Conservation (phyloP, 2,329 filamentous ascomycete genomes). For the Fusarium concolor region DNA sequence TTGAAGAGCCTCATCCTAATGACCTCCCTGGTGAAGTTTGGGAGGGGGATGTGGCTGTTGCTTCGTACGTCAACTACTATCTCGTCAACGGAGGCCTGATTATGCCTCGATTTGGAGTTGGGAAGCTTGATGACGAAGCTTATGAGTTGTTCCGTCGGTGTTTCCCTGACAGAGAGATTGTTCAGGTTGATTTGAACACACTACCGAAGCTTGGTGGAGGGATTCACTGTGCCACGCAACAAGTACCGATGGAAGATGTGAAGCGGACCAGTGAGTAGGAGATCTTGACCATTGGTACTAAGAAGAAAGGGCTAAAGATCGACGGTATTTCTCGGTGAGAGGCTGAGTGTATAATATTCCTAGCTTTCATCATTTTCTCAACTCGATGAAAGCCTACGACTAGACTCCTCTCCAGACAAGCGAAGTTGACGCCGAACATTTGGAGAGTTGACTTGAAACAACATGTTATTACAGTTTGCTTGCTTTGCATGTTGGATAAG, state of each 20-base stretch:
- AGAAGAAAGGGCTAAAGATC: too few relatives aligned
- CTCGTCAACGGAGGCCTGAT: conserved; percentile 48
- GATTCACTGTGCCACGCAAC: conserved; percentile 47
- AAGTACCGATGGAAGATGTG: conserved; percentile 29
- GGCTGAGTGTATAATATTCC: too few relatives aligned
- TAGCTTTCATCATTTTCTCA: too few relatives aligned
- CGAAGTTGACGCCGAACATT: too few relatives aligned
- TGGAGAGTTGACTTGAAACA: too few relatives aligned
- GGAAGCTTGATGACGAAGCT: conserved; percentile 39
- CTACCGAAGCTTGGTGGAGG: conserved; percentile 41
- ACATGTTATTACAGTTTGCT: too few relatives aligned
- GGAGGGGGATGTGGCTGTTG: conserved; percentile 12
- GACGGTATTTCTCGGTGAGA: too few relatives aligned
- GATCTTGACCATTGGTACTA: too few relatives aligned
- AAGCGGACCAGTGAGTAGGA: not conserved
- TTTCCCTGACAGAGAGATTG: conserved; percentile 33
- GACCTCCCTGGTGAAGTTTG: not conserved
- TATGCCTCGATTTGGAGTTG: conserved; percentile 46
- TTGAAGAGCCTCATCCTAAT: conserved; percentile 39
- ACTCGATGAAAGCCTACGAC: too few relatives aligned
- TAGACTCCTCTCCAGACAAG: too few relatives aligned
- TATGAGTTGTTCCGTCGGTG: conserved; percentile 15
- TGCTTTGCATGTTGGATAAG: too few relatives aligned
- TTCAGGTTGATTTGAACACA: conserved; percentile 18
- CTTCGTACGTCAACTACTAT: conserved; percentile 45